Percentiles rank a stretch among this genome's conserved stretches.
Evolutionary conservation across 2,329 filamentous ascomycete species (phyloP).

Genomic region (Fusarium sp.): DNA sequence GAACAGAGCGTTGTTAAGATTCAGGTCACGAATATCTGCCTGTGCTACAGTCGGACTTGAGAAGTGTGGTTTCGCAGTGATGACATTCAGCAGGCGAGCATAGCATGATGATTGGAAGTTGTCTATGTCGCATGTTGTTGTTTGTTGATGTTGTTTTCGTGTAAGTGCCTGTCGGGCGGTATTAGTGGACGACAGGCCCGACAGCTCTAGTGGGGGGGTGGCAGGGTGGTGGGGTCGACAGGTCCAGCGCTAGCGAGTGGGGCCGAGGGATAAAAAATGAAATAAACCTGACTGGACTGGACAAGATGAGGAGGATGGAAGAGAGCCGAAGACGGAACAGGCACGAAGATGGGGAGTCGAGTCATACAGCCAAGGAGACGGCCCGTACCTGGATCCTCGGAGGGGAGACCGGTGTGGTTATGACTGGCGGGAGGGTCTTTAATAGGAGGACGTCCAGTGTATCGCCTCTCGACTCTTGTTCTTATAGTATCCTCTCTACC

Average conservation of each 20-base stretch:
- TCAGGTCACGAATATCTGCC: not conserved
- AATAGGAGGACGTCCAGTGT: not conserved
- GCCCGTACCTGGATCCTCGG: slow-evolving; percentile 18
- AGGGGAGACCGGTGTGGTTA: slow-evolving; percentile 21
- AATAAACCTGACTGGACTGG: slow-evolving; percentile 2
- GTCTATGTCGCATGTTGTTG: not conserved
- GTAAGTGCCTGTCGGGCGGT: slow-evolving; percentile 18
- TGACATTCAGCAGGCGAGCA: not conserved
- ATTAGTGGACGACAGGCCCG: slow-evolving; percentile 1
- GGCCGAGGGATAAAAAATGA: slow-evolving; percentile 5
- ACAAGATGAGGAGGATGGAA: not conserved
- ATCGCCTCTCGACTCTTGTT: too few species aligned
- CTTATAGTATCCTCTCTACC: too few species aligned
- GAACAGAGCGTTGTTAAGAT: not conserved
- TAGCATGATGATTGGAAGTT: not conserved
- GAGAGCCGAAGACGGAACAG: slow-evolving; percentile 47
- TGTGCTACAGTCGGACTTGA: too few species aligned
- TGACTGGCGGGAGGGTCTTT: slow-evolving; percentile 9
- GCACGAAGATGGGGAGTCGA: slow-evolving; percentile 26
- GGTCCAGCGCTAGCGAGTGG: slow-evolving; percentile 23
- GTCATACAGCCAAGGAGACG: slow-evolving; percentile 34
- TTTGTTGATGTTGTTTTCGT: slow-evolving; percentile 17
- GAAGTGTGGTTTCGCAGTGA: not conserved
- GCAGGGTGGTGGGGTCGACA: not conserved
- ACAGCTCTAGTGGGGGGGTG: slow-evolving; percentile 26